phyloP scores from a whole-genome alignment of 2,329 filamentous ascomycete genomes.

The Alternaria hordeiaustralica region DNA sequence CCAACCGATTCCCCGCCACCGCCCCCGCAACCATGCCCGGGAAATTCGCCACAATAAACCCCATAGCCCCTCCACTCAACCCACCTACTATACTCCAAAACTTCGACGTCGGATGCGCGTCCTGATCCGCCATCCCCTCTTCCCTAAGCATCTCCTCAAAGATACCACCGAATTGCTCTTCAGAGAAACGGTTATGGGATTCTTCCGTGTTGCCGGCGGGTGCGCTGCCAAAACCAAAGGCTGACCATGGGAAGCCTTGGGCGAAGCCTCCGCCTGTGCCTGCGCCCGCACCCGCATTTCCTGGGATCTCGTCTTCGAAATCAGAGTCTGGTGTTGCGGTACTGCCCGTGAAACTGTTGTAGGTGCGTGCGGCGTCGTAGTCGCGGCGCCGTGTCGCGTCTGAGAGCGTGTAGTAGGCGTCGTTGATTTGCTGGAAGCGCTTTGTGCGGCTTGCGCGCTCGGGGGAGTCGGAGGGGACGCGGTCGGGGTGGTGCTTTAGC shows the following conservation, averaged over 20 bases:
- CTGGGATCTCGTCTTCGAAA: conserved; percentile 60
- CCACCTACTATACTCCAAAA: conserved; percentile 91
- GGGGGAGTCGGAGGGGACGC: conserved; percentile 81
- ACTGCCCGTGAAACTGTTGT: conserved; percentile 56
- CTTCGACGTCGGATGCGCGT: conserved; percentile 67
- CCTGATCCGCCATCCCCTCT: conserved; percentile 72
- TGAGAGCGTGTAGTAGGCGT: conserved; percentile 90
- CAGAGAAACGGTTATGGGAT: conserved; percentile 64
- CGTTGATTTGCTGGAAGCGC: conserved; percentile 89
- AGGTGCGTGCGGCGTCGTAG: conserved; percentile 77
- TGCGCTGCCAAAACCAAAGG: conserved; percentile 64
- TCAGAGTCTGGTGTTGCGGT: conserved; percentile 54
- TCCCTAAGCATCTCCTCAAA: conserved; percentile 63
- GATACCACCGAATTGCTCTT: conserved; percentile 82
- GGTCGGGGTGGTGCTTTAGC: conserved; percentile 91
- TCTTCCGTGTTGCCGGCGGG: conserved; percentile 54
- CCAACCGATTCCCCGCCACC: conserved; percentile 90
- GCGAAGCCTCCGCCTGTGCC: conserved; percentile 17
- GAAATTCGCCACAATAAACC: conserved; percentile 94
- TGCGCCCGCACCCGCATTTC: neutral
- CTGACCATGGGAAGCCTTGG: conserved; percentile 77
- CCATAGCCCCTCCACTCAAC: conserved; percentile 84
- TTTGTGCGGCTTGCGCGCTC: conserved; percentile 83
- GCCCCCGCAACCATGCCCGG: conserved; percentile 88
- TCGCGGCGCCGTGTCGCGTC: conserved; percentile 78